Evolutionary conservation across 1,284 basidiomycete genomes (phyloP).

Genomic region (Cryptococcus deneoformans): DNA sequence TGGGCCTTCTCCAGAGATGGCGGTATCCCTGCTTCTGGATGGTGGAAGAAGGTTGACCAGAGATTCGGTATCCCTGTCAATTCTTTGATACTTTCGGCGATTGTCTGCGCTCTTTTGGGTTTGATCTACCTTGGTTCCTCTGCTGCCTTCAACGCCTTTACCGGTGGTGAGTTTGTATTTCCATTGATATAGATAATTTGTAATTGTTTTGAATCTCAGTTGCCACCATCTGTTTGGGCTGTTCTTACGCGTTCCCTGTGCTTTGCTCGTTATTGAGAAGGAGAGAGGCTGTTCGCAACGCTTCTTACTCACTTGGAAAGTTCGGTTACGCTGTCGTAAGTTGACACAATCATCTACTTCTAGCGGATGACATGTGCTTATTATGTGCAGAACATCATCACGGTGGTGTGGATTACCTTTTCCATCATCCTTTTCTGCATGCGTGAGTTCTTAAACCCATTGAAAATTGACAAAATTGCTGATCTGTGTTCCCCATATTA

Average conservation of each 20-base stretch:
- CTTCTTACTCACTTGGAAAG: slow-evolving; percentile 49
- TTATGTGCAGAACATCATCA: slow-evolving; percentile 44
- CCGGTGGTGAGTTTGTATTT: slow-evolving; percentile 26
- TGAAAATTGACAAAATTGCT: background rate
- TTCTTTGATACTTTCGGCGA: slow-evolving; percentile 48
- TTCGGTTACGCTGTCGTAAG: slow-evolving; percentile 45
- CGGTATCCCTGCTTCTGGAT: slow-evolving; percentile 48
- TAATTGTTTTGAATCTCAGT: slow-evolving; percentile 13
- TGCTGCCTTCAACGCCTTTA: slow-evolving; percentile 43
- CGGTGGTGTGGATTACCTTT: slow-evolving; percentile 51
- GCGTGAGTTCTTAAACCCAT: slow-evolving; percentile 27
- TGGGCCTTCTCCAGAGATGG: slow-evolving; percentile 53
- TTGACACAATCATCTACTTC: background rate
- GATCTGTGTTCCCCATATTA: background rate
- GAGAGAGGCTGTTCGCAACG: slow-evolving; percentile 40
- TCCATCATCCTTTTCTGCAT: slow-evolving; percentile 52
- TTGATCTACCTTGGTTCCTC: slow-evolving; percentile 46
- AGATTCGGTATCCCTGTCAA: slow-evolving; percentile 48
- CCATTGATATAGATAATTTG: background rate
- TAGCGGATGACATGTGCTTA: background rate
- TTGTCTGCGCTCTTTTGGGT: slow-evolving; percentile 49
- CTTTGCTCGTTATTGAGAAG: slow-evolving; percentile 45
- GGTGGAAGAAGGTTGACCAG: slow-evolving; percentile 49
- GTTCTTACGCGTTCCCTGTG: slow-evolving; percentile 50
- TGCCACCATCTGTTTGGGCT: slow-evolving; percentile 44